phyloP scores from a whole-genome alignment of 768 basidiomycete genomes.

The Podaxis sp. region DNA sequence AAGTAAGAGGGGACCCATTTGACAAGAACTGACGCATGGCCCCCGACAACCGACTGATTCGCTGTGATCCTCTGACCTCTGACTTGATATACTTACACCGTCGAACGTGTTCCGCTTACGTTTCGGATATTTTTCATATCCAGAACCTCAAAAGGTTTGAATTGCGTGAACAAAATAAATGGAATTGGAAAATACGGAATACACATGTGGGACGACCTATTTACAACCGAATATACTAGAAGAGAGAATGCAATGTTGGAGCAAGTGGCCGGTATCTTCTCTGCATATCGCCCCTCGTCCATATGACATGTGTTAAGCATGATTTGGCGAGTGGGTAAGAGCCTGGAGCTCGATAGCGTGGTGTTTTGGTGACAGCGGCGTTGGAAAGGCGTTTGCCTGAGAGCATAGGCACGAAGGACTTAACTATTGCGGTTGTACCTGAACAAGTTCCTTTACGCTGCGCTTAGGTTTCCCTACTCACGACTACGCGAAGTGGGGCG shows the following conservation, averaged over 20 bases:
- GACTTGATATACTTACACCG: background rate
- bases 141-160: background rate
- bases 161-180: background rate
- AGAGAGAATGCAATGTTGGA: background rate
- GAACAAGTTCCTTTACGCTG: background rate
- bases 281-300: background rate
- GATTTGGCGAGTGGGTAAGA: background rate
- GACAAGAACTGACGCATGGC: constrained; percentile 1
- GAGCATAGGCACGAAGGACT: background rate
- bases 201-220: background rate
- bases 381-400: background rate
- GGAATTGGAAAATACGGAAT: constrained; percentile 2
- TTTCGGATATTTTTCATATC: background rate
- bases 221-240: background rate
- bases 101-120: constrained; percentile 6
- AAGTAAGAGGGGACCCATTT: background rate
- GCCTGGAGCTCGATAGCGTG: background rate
- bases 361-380: background rate
- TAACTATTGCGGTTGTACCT: background rate
- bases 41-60: background rate
- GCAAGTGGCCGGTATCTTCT: background rate
- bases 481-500: background rate
- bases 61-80: background rate
- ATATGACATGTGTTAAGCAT: background rate
- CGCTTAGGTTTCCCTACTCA: background rate